These are phyloP conservation scores for Scalesia atractyloides DNA, from an alignment of 129 eudicot species.

Conservation along the genomic window DNA sequence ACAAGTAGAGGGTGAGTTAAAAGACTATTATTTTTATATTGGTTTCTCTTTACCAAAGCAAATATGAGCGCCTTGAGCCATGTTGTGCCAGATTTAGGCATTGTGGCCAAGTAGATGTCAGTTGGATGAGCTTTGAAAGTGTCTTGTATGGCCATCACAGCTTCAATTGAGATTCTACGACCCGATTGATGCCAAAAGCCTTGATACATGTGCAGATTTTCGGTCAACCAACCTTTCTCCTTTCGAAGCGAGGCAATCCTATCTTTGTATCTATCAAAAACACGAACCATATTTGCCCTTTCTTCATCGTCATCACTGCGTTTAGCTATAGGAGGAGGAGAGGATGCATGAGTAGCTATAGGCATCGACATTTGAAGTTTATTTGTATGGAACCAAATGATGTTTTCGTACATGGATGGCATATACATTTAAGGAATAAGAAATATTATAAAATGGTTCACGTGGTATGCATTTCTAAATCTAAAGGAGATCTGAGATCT, in stretches of 20 bases:
- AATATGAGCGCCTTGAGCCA: conserved; percentile 39
- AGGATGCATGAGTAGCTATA: neutral
- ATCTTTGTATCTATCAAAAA: conserved; percentile 9
- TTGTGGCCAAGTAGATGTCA: conserved; percentile 32
- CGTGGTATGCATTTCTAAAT: no score
- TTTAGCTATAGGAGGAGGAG: neutral
- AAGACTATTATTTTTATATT: neutral
- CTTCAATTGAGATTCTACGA: neutral
- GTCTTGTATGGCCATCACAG: conserved; percentile 24
- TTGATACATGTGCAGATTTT: conserved; percentile 19
- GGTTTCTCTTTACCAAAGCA: conserved; percentile 29
- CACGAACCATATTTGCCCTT: neutral
- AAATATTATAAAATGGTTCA: no score
- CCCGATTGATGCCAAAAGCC: conserved; percentile 30
- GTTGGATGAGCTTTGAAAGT: conserved; percentile 25
- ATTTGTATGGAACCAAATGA: neutral
- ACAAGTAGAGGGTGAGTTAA: conserved; percentile 25
- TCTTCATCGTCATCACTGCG: neutral
- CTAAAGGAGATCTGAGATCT: no score
- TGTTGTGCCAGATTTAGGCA: conserved; percentile 41
- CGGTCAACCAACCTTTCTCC: conserved; percentile 16
- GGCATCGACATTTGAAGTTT: conserved; percentile 4
- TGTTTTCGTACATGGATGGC: no score
- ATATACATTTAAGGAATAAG: no score
- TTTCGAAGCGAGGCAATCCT: conserved; percentile 24